phyloP scores from a whole-genome alignment of 2,329 filamentous ascomycete species.

The Fusarium metavorans region DNA sequence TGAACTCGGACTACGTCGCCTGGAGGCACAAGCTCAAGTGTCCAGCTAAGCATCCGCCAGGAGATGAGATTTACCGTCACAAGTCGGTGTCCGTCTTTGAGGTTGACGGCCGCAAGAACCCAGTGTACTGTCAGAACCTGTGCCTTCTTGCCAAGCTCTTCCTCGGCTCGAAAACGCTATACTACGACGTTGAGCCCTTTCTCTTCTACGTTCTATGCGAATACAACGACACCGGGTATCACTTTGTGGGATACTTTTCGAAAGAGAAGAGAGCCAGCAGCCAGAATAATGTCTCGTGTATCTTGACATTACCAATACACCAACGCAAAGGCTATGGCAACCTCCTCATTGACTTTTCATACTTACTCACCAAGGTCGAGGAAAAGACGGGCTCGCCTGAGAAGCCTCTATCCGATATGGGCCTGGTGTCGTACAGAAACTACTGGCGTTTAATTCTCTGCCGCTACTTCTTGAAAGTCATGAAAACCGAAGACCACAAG shows the following conservation, averaged over 20 bases:
- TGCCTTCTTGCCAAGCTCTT: slow-evolving; percentile 97
- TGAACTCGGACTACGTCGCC: slow-evolving; percentile 98
- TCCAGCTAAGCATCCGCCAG: slow-evolving; percentile 94
- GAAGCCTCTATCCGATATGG: slow-evolving; percentile 98
- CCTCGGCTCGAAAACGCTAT: slow-evolving; percentile 97
- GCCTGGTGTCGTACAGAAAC: slow-evolving; percentile 94
- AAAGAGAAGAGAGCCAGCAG: slow-evolving; percentile 97
- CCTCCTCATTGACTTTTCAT: slow-evolving; percentile 97
- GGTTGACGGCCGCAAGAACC: slow-evolving; percentile 95
- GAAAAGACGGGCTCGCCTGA: slow-evolving; percentile 95
- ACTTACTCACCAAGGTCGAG: slow-evolving; percentile 92
- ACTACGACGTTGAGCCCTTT: slow-evolving; percentile 98
- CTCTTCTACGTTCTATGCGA: slow-evolving; percentile 98
- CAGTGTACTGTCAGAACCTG: slow-evolving; percentile 98
- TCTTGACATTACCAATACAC: slow-evolving; percentile 94
- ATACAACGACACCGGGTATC: slow-evolving; percentile 90
- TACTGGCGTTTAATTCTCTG: slow-evolving; percentile 95
- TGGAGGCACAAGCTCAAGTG: slow-evolving; percentile 99
- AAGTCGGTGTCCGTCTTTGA: slow-evolving; percentile 95
- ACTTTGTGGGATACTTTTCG: slow-evolving; percentile 99
- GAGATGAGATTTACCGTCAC: slow-evolving; percentile 96
- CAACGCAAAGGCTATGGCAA: slow-evolving; percentile 98
- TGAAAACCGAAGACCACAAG: slow-evolving; percentile 46
- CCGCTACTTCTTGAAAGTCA: slow-evolving; percentile 76
- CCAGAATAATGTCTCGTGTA: slow-evolving; percentile 97